Conservation (phyloP, 2,329 filamentous ascomycete species). For the Alternaria sp. region DNA sequence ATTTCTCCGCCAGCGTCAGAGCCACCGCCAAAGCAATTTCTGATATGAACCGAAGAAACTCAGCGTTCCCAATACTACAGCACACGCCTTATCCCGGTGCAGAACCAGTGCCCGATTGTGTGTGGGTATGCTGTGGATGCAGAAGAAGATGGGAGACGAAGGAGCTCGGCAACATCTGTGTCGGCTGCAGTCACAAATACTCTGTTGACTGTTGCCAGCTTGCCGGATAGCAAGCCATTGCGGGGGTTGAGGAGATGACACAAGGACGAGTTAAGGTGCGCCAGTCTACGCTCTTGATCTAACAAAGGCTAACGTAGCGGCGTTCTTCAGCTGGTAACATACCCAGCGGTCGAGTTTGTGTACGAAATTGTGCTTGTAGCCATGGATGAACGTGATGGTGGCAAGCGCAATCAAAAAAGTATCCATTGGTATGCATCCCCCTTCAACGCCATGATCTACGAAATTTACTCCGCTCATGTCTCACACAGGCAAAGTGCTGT, state of each 20-base stretch:
- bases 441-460: background rate
- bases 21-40: background rate
- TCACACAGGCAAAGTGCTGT: background rate
- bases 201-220: constrained; percentile 16
- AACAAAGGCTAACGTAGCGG: background rate
- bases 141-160: constrained; percentile 17
- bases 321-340: background rate
- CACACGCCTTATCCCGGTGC: constrained; percentile 14
- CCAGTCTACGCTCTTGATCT: background rate
- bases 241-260: background rate
- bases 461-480: background rate
- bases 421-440: background rate
- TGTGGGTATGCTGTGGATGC: constrained; percentile 22
- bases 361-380: background rate
- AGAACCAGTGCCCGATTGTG: constrained; percentile 15
- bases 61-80: background rate
- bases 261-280: background rate
- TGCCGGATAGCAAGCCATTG: background rate
- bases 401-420: background rate
- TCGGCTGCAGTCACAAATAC: constrained; percentile 20
- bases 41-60: background rate
- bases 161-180: constrained; percentile 18
- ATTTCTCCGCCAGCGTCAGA: background rate
- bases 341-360: background rate
- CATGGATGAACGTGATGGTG: background rate